A percentile compares a stretch with the other conserved stretches of the same genome.
phyloP scores from a whole-genome alignment of 345 rosid species.

The Murraya paniculata region DNA sequence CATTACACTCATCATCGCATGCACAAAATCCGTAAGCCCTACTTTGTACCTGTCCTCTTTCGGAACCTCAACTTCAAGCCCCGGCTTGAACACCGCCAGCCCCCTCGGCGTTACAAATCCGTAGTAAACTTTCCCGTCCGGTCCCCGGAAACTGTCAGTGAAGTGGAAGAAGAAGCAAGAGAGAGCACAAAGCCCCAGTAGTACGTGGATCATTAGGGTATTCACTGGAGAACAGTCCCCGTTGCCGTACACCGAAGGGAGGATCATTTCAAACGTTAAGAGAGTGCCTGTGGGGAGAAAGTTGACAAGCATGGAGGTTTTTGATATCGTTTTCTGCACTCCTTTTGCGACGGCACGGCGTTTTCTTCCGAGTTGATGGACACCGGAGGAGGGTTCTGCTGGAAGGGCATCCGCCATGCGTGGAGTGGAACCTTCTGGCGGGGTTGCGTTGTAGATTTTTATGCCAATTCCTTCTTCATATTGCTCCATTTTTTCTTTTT shows the following conservation, averaged over 20 bases:
- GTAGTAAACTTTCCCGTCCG: slow-evolving; percentile 64
- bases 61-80: slow-evolving; percentile 36
- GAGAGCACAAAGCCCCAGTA: slow-evolving; percentile 50
- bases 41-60: slow-evolving; percentile 61
- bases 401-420: neutral
- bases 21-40: slow-evolving; percentile 58
- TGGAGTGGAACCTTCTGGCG: slow-evolving; percentile 29
- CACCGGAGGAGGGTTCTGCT: no score
- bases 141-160: slow-evolving; percentile 62
- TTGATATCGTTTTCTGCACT: slow-evolving; percentile 67
- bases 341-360: slow-evolving; percentile 64
- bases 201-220: slow-evolving; percentile 54
- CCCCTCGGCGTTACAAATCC: slow-evolving; percentile 70
- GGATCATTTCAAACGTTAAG: slow-evolving; percentile 76
- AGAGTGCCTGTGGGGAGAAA: slow-evolving; percentile 84
- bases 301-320: slow-evolving; percentile 65
- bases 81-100: slow-evolving; percentile 66
- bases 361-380: slow-evolving; percentile 30
- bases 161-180: slow-evolving; percentile 81
- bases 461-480: slow-evolving; percentile 48
- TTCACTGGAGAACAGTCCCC: slow-evolving; percentile 59
- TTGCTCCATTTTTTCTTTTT: slow-evolving; percentile 42
- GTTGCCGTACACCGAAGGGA: slow-evolving; percentile 52
- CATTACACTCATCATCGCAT: slow-evolving; percentile 71
- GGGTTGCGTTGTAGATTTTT: slow-evolving; percentile 54